These are phyloP conservation scores for Eragrostis curvula DNA, from an alignment of 176 grass and related monocot species.

Conservation along the genomic window DNA sequence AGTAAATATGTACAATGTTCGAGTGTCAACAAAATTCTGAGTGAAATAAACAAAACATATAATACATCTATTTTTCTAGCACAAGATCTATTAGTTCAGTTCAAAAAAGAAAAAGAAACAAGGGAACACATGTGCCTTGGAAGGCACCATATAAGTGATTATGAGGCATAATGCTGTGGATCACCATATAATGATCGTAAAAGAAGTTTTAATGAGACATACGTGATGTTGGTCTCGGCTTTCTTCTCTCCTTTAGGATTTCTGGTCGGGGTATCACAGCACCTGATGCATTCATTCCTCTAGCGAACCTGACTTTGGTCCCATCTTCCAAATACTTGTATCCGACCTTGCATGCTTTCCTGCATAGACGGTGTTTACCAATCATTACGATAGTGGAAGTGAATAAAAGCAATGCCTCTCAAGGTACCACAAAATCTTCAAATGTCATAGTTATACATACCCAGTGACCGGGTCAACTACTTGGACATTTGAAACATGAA, in stretches of 20 bases:
- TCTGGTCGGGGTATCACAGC: conserved; percentile 79
- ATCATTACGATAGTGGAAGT: not conserved
- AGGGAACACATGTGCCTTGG: too few relatives aligned
- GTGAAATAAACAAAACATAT: too few relatives aligned
- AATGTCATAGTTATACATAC: conserved; percentile 54
- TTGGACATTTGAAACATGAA: conserved; percentile 98
- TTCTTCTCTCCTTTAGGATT: conserved; percentile 92
- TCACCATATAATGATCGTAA: conserved; percentile 40
- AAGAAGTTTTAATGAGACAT: conserved; percentile 30
- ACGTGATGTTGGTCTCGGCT: conserved; percentile 72
- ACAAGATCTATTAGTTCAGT: too few relatives aligned
- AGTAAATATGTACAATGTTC: too few relatives aligned
- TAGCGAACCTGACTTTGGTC: conserved; percentile 76
- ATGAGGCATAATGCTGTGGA: too few relatives aligned
- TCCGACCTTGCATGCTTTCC: conserved; percentile 81
- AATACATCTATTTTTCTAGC: too few relatives aligned
- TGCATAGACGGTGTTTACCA: not conserved
- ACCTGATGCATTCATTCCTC: conserved; percentile 76
- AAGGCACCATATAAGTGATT: too few relatives aligned
- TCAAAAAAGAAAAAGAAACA: too few relatives aligned
- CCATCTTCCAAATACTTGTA: conserved; percentile 90
- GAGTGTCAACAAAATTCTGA: too few relatives aligned
- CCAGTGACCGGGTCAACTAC: conserved; percentile 82
- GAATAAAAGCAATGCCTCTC: not conserved
- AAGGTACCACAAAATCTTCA: conserved; percentile 4